Conservation (phyloP, 1,284 basidiomycete genomes). For the Cryptococcus sp. region DNA sequence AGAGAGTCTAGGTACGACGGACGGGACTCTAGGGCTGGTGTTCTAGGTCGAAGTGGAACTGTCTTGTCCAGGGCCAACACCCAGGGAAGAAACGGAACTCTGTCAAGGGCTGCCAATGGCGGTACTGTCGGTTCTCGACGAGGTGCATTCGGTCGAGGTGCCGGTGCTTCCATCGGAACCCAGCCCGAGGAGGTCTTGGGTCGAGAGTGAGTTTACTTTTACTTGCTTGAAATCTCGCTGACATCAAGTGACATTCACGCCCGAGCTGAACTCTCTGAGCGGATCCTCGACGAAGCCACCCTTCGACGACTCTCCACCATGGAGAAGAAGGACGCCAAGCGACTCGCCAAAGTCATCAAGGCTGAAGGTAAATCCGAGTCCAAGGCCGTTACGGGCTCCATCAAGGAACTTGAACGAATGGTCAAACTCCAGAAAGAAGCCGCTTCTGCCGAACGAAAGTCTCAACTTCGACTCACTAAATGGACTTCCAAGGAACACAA, state of each 20-base stretch:
- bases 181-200: constrained; percentile 44
- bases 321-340: constrained; percentile 47
- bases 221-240: background rate
- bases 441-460: constrained; percentile 45
- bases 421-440: constrained; percentile 45
- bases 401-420: constrained; percentile 48
- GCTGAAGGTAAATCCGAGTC: constrained; percentile 45
- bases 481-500: constrained; percentile 48
- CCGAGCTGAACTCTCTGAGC: constrained; percentile 40
- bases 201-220: constrained; percentile 29
- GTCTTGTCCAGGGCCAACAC: constrained; percentile 28
- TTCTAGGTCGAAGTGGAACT: constrained; percentile 25
- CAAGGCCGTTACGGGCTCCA: constrained; percentile 36
- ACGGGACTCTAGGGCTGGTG: constrained; percentile 15
- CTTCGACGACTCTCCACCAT: constrained; percentile 33
- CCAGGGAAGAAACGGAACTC: constrained; percentile 32
- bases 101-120: constrained; percentile 36
- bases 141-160: constrained; percentile 44
- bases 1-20: constrained; percentile 15
- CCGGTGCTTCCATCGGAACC: constrained; percentile 41
- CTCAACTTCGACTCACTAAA: constrained; percentile 44
- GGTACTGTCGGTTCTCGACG: constrained; percentile 38
- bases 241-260: constrained; percentile 40
- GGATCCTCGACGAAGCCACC: constrained; percentile 32
- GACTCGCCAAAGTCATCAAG: constrained; percentile 47